These are phyloP conservation scores for Solanum chacoense DNA, from an alignment of 305 asterid species.

Conservation along the genomic window DNA sequence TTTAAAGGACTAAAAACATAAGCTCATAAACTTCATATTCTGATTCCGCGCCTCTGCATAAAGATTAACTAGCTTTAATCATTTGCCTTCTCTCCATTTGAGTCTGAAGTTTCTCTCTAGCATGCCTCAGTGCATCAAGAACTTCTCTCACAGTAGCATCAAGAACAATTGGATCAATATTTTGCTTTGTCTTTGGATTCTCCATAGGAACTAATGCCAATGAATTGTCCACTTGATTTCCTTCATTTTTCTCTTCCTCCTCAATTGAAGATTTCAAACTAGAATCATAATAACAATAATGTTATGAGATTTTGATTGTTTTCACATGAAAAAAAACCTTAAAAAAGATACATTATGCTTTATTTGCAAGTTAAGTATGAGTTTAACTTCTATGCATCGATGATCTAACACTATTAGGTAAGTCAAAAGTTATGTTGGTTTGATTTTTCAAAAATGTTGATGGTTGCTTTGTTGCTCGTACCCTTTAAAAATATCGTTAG, in stretches of 20 bases:
- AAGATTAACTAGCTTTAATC: conserved; percentile 33
- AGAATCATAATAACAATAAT: not conserved
- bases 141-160: conserved; percentile 60
- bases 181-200: conserved; percentile 7
- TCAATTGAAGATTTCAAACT: conserved; percentile 9
- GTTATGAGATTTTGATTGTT: not conserved
- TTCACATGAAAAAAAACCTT: not conserved
- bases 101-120: conserved; percentile 48
- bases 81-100: conserved; percentile 39
- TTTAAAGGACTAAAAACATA: not conserved
- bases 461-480: not conserved
- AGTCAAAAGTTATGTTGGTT: not conserved
- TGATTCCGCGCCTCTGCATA: not conserved
- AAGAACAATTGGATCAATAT: conserved; percentile 43
- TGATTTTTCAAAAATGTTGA: no score
- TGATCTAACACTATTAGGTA: not conserved
- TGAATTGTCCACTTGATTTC: conserved; percentile 23
- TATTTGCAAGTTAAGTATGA: not conserved
- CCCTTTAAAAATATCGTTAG: not conserved
- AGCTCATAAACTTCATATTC: not conserved
- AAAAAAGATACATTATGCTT: not conserved
- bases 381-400: not conserved
- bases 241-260: conserved; percentile 8
- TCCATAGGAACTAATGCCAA: conserved; percentile 44
- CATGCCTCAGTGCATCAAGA: conserved; percentile 44